Evolutionary conservation across 2,329 filamentous ascomycete species (phyloP).

Genomic region (Mariannaea elegans): DNA sequence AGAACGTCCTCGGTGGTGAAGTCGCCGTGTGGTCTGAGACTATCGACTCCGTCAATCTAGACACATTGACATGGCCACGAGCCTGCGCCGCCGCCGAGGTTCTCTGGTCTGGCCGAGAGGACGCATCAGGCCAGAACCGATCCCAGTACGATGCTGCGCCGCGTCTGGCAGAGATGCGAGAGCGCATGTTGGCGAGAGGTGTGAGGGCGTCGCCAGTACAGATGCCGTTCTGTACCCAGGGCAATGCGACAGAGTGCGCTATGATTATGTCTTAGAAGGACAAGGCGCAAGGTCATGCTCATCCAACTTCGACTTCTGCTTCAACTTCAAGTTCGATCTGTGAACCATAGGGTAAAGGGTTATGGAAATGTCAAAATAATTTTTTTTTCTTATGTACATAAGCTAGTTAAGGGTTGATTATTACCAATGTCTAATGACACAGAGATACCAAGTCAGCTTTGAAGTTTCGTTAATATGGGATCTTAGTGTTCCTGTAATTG

Average conservation of each 20-base stretch:
- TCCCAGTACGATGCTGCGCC: slow-evolving; percentile 75
- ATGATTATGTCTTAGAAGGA: slow-evolving; percentile 21
- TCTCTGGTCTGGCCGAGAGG: slow-evolving; percentile 78
- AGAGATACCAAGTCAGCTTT: neutral
- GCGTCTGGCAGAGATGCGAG: slow-evolving; percentile 77
- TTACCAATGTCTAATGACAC: neutral
- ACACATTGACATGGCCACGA: slow-evolving; percentile 81
- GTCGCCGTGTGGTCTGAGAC: slow-evolving; percentile 84
- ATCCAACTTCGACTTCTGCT: neutral
- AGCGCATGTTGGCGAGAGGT: slow-evolving; percentile 75
- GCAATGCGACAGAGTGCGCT: slow-evolving; percentile 40
- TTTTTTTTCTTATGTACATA: neutral
- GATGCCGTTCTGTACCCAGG: slow-evolving; percentile 62
- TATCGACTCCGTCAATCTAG: slow-evolving; percentile 78
- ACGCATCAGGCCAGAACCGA: slow-evolving; percentile 72
- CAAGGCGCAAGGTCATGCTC: neutral
- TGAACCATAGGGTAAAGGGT: neutral
- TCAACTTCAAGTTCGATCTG: neutral
- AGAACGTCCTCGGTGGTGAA: slow-evolving; percentile 83
- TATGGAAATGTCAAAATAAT: neutral
- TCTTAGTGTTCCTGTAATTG: too few species aligned
- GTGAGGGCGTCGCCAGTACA: slow-evolving; percentile 71
- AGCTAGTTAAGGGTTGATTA: neutral
- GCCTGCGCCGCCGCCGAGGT: slow-evolving; percentile 79
- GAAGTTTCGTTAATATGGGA: neutral